phyloP scores from a whole-genome alignment of 192 early-diverging fungal species.

The Backusella morwellensis region DNA sequence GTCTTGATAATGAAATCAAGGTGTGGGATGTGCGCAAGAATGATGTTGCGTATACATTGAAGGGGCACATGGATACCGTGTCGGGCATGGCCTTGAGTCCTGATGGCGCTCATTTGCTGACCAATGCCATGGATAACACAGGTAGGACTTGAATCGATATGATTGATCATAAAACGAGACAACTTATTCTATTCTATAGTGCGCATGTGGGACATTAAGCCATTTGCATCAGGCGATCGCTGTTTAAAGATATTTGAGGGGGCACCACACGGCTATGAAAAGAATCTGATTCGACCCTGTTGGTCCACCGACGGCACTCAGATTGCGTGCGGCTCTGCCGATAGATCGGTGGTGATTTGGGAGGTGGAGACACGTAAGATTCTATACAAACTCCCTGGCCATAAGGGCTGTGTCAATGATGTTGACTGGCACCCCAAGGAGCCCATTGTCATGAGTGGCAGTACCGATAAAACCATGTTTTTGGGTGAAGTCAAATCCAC shows the following conservation, averaged over 20 bases:
- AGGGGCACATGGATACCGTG: constrained; percentile 88
- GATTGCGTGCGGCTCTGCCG: constrained; percentile 83
- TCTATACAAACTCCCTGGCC: constrained; percentile 92
- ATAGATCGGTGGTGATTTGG: constrained; percentile 92
- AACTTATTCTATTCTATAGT: constrained; percentile 38
- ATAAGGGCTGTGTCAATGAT: constrained; percentile 91
- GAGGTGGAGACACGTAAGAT: constrained; percentile 73
- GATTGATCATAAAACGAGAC: not conserved
- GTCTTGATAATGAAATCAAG: constrained; percentile 88
- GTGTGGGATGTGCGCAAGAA: constrained; percentile 90
- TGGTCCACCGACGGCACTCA: constrained; percentile 86
- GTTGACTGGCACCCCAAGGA: constrained; percentile 92
- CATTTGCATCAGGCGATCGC: constrained; percentile 75
- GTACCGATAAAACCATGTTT: constrained; percentile 87
- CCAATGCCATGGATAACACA: constrained; percentile 94
- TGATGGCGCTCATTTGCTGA: constrained; percentile 80
- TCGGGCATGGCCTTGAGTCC: constrained; percentile 83
- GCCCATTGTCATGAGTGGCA: constrained; percentile 81
- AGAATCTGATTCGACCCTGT: constrained; percentile 86
- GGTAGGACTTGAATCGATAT: constrained; percentile 33
- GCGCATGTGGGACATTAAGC: constrained; percentile 93
- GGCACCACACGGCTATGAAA: constrained; percentile 94
- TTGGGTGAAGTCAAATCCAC: constrained; percentile 76
- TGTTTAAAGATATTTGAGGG: constrained; percentile 80
- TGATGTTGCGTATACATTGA: constrained; percentile 57